Conservation (phyloP, 1,284 basidiomycete genomes). For the Boletellus deceptivus region DNA sequence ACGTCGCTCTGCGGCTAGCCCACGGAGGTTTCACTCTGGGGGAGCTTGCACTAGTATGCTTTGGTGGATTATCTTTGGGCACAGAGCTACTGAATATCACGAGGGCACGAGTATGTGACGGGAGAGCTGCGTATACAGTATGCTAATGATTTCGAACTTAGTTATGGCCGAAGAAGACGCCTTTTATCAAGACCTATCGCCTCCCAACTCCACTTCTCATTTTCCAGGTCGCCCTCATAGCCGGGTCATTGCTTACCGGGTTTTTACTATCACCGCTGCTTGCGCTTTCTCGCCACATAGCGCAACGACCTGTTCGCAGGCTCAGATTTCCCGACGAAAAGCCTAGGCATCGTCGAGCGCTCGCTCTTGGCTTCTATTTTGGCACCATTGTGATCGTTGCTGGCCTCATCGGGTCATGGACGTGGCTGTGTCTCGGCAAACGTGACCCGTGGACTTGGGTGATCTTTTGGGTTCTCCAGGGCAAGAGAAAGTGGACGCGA, state of each 20-base stretch:
- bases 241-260: conserved; percentile 88
- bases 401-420: conserved; percentile 91
- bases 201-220: conserved; percentile 89
- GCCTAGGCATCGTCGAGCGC: conserved; percentile 75
- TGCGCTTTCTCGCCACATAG: conserved; percentile 89
- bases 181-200: conserved; percentile 90
- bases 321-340: conserved; percentile 89
- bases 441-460: conserved; percentile 92
- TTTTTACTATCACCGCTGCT: conserved; percentile 94
- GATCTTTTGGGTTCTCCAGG: conserved; percentile 72
- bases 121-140: neutral
- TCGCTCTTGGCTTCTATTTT: conserved; percentile 85
- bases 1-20: conserved; percentile 86
- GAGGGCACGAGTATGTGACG: conserved; percentile 62
- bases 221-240: conserved; percentile 92
- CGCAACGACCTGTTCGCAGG: conserved; percentile 87
- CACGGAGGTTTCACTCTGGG: conserved; percentile 94
- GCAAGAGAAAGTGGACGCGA: conserved; percentile 80
- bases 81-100: conserved; percentile 87
- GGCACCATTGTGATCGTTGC: conserved; percentile 78
- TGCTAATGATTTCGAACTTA: conserved; percentile 32
- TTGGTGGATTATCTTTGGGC: conserved; percentile 83
- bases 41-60: conserved; percentile 86
- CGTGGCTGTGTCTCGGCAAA: conserved; percentile 81
- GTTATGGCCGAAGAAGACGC: conserved; percentile 81